Percentiles rank a stretch among this genome's conserved stretches.
Evolutionary conservation across 2,329 filamentous ascomycete genomes (phyloP).

Genomic region (Ascomycota sp.): DNA sequence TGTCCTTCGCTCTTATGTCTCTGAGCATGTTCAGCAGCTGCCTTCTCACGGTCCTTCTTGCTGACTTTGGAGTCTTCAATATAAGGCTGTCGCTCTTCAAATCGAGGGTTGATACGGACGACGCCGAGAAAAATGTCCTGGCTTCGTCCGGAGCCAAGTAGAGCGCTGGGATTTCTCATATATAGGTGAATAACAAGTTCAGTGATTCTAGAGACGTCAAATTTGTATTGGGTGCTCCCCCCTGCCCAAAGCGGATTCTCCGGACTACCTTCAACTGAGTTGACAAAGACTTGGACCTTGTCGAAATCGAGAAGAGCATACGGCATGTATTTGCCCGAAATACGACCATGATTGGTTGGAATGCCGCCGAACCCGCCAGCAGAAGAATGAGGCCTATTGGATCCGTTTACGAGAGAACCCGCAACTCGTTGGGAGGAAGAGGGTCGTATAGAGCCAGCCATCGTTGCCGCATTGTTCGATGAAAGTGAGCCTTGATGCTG

Average conservation of each 20-base stretch:
- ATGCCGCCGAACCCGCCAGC: slow-evolving; percentile 64
- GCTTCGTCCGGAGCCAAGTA: slow-evolving; percentile 70
- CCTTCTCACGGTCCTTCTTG: slow-evolving; percentile 74
- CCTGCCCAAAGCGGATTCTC: slow-evolving; percentile 94
- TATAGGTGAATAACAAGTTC: slow-evolving; percentile 85
- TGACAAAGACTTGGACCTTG: slow-evolving; percentile 96
- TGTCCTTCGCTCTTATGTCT: slow-evolving; percentile 32
- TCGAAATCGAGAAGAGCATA: slow-evolving; percentile 96
- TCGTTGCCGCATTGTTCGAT: slow-evolving; percentile 30
- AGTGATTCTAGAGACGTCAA: slow-evolving; percentile 88
- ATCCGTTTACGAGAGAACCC: slow-evolving; percentile 43
- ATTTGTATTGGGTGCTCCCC: slow-evolving; percentile 98
- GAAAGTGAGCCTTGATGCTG: slow-evolving; percentile 59
- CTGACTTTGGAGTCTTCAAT: slow-evolving; percentile 64
- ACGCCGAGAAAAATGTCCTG: slow-evolving; percentile 95
- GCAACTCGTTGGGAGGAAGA: slow-evolving; percentile 32
- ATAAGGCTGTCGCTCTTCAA: slow-evolving; percentile 55
- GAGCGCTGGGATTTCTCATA: slow-evolving; percentile 74
- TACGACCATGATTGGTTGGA: slow-evolving; percentile 85
- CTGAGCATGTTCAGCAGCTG: slow-evolving; percentile 42
- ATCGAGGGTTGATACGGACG: slow-evolving; percentile 74
- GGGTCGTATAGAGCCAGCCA: slow-evolving; percentile 31
- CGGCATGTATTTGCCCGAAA: slow-evolving; percentile 89
- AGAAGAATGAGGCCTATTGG: slow-evolving; percentile 63
- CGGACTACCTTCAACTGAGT: slow-evolving; percentile 82